Base-by-base conservation (phyloP, 1,284 basidiomycete species). In the Heimioporus punctisporus region DNA sequence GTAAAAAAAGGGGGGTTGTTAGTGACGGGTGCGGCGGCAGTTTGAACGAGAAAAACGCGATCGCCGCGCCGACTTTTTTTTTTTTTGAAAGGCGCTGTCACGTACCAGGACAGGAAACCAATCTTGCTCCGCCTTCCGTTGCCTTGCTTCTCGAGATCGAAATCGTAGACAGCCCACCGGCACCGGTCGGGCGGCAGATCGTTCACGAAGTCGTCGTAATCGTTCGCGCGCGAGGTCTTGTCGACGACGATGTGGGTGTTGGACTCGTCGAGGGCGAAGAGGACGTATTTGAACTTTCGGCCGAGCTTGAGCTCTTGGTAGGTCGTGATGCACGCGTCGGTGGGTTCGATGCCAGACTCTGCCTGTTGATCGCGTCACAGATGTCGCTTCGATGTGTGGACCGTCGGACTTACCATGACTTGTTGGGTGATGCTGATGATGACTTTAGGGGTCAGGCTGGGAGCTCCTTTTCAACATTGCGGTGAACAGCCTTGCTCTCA, bases 111-210 rank as follows among this genome's bases (percentile, higher is more conserved):
- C 72, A 86, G 73, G 72, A 98, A 97, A 65, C 82, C 77, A 59
- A 98, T 82, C 83, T 98, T 98, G 83, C 90, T 96, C 73, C 95
- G 83, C 75, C 84, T 89, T 52, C 56, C 51, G 30, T 45, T 53
- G 2, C 79, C 92, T 23, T 79, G 91, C 58, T 85, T 87, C 75
- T 91, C 84, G 68, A 82, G 98, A 66, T 94, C 88, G 63, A 97
- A 91, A 74, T 98, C 97, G 72, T 96, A 98, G 43, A 98, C 84
- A 37, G 90, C 95, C 85, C 90, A 99, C 72, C 92, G 80, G 70
- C 91, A 94, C 62, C 92, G 86, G 41, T 70, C 69, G 70, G 90
- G 83, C 5, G 95, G 95, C 48, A 99, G 80, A 66, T 91, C 85
- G 12, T 60, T 73, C 54, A 95, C 57, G 71, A 99, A 98, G 2